phyloP scores from a whole-genome alignment of 176 grass and related monocot genomes.

The Olyra latifolia region DNA sequence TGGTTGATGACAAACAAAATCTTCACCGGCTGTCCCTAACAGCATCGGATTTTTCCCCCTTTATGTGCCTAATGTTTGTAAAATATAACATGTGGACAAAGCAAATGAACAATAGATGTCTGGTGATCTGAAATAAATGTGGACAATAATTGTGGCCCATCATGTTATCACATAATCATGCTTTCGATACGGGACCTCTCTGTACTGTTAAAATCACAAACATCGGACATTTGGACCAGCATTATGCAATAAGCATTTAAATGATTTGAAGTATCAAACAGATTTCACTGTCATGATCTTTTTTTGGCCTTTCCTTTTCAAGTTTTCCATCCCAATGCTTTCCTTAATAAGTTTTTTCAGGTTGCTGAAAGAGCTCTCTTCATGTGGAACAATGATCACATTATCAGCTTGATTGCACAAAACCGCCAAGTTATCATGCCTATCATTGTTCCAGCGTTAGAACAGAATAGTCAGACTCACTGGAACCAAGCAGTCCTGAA shows the following conservation, averaged over 20 bases:
- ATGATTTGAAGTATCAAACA: background rate
- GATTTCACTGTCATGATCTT: background rate
- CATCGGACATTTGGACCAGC: constrained; percentile 5
- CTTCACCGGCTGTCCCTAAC: background rate
- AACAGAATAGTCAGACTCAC: constrained; percentile 69
- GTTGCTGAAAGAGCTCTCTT: constrained; percentile 94
- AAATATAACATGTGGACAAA: background rate
- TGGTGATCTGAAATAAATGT: constrained; percentile 8
- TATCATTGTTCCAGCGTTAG: constrained; percentile 68
- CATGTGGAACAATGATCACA: constrained; percentile 87
- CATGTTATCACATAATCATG: constrained; percentile 21
- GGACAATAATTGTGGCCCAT: background rate
- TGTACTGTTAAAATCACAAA: constrained; percentile 19
- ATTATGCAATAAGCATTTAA: constrained; percentile 17
- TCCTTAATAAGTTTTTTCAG: constrained; percentile 41
- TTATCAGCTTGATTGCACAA: constrained; percentile 72
- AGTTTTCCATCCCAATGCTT: background rate
- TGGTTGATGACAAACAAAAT: background rate
- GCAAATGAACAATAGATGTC: background rate
- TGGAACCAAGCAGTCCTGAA: constrained; percentile 93
- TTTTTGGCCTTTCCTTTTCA: background rate
- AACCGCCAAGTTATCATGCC: constrained; percentile 83
- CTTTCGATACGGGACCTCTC: background rate
- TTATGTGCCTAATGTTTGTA: background rate
- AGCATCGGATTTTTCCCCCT: background rate